Conservation (phyloP, 73 alveolate genomes). For the Tetrahymena thermophila region DNA sequence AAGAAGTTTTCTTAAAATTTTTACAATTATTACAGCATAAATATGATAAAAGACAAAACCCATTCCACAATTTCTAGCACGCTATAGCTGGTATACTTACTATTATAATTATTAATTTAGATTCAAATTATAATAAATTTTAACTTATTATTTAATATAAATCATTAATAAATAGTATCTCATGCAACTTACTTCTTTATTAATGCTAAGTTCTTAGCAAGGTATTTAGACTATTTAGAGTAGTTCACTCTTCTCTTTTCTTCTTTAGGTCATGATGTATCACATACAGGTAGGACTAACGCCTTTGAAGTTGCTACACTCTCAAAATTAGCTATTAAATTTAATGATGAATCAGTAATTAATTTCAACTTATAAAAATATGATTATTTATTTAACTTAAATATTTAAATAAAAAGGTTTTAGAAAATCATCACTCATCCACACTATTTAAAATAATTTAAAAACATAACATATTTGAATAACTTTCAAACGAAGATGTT, state of each 20-base stretch:
- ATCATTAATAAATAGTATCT: background rate
- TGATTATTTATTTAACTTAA: background rate
- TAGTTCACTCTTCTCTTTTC: constrained; percentile 35
- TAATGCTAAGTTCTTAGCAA: constrained; percentile 5
- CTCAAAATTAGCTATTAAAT: constrained; percentile 40
- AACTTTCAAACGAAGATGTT: constrained; percentile 20
- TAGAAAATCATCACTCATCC: constrained; percentile 44
- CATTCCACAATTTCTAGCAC: constrained; percentile 52
- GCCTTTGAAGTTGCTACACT: constrained; percentile 45
- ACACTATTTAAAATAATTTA: constrained; percentile 28
- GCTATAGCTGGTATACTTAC: constrained; percentile 20
- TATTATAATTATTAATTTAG: background rate
- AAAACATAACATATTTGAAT: constrained; percentile 32
- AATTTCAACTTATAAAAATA: background rate
- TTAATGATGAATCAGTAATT: constrained; percentile 39
- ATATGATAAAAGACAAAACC: constrained; percentile 32
- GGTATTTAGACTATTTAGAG: constrained; percentile 19
- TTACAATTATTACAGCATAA: constrained; percentile 18
- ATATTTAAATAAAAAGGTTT: background rate
- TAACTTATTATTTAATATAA: too few species aligned
- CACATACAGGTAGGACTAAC: constrained; percentile 48
- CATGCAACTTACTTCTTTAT: constrained; percentile 39
- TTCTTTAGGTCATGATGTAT: constrained; percentile 39
- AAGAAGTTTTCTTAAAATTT: constrained; percentile 24
- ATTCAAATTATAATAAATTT: too few species aligned